phyloP scores from a whole-genome alignment of 345 rosid species.

The Cardamine occulta region DNA sequence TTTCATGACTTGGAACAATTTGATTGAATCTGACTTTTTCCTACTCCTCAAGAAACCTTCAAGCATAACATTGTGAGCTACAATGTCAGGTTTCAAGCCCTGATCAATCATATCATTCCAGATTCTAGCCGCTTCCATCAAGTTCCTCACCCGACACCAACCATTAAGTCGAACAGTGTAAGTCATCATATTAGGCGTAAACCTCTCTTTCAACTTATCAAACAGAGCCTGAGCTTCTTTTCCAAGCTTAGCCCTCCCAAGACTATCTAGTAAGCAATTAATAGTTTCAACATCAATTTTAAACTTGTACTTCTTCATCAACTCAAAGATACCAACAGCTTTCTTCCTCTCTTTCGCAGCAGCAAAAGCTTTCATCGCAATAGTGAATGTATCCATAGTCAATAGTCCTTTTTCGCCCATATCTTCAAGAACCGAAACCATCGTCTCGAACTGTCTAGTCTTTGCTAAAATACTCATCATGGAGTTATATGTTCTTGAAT shows the following conservation, averaged over 20 bases:
- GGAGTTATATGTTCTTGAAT: conserved; percentile 73
- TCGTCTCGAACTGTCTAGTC: conserved; percentile 83
- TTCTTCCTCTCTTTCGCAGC: conserved; percentile 93
- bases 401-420: conserved; percentile 70
- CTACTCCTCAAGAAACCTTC: conserved; percentile 73
- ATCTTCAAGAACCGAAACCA: conserved; percentile 85
- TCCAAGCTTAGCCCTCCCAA: conserved; percentile 82
- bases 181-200: conserved; percentile 72
- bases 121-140: conserved; percentile 86
- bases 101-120: conserved; percentile 92
- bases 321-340: conserved; percentile 79
- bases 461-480: conserved; percentile 81
- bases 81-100: conserved; percentile 75
- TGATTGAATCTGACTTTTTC: conserved; percentile 74
- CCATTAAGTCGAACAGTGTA: conserved; percentile 77
- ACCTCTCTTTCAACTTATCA: conserved; percentile 68
- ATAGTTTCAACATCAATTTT: conserved; percentile 68
- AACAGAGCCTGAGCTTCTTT: conserved; percentile 81
- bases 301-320: conserved; percentile 86
- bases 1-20: conserved; percentile 84
- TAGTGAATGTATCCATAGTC: conserved; percentile 73
- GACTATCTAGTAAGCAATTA: conserved; percentile 76
- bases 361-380: conserved; percentile 79
- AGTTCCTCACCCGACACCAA: conserved; percentile 81
- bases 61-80: conserved; percentile 77